phyloP scores from a whole-genome alignment of 2,329 filamentous ascomycete genomes.

The Achaetomium macrosporum region DNA sequence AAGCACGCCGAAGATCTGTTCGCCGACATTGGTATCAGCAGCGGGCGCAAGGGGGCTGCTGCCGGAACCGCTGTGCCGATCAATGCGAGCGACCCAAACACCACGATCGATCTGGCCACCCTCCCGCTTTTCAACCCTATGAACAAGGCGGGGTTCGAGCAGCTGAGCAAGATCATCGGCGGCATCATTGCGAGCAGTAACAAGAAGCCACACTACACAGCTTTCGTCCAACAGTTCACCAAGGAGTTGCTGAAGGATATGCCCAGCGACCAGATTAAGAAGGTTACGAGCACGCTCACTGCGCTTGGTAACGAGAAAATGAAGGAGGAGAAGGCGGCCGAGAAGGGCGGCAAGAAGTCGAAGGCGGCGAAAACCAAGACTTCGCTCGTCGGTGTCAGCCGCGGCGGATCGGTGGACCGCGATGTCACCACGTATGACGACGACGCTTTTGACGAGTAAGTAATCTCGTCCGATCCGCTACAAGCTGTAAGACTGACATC shows the following conservation, averaged over 20 bases:
- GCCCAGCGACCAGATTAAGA: constrained; percentile 92
- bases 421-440: constrained; percentile 62
- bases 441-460: constrained; percentile 65
- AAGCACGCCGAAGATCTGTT: constrained; percentile 89
- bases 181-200: constrained; percentile 68
- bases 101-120: constrained; percentile 72
- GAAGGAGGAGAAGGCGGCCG: constrained; percentile 93
- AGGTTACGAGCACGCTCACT: constrained; percentile 82
- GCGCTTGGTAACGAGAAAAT: constrained; percentile 94
- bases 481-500: not conserved
- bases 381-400: constrained; percentile 59
- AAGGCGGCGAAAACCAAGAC: constrained; percentile 97
- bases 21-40: constrained; percentile 67
- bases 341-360: constrained; percentile 93
- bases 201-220: constrained; percentile 84
- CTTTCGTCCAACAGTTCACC: constrained; percentile 86
- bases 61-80: constrained; percentile 61
- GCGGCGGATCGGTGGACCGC: constrained; percentile 56
- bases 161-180: constrained; percentile 69
- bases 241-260: constrained; percentile 85
- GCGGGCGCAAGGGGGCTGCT: constrained; percentile 63
- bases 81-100: constrained; percentile 66
- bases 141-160: constrained; percentile 80
- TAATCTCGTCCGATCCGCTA: not conserved
- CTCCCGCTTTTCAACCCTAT: constrained; percentile 84